These are phyloP conservation scores for Trichoderma aggressivum DNA, from an alignment of 2,329 filamentous ascomycete species.

Conservation along the genomic window DNA sequence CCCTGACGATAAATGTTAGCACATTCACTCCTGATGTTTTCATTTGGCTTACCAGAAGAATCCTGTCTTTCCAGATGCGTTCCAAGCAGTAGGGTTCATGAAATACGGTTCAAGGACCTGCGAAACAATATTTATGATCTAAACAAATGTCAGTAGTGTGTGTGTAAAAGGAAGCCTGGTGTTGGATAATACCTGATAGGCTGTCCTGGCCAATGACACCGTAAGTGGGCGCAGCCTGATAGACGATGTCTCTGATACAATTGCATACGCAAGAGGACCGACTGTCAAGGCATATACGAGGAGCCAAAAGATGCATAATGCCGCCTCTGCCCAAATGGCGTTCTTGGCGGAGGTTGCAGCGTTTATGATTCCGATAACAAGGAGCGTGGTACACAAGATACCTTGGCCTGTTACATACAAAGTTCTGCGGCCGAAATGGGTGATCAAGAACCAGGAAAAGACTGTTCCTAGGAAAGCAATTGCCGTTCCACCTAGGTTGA, in stretches of 20 bases:
- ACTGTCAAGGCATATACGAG: conserved; percentile 37
- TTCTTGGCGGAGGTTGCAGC: conserved; percentile 27
- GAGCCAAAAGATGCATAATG: conserved; percentile 34
- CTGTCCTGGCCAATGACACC: conserved; percentile 47
- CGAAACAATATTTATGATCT: neutral
- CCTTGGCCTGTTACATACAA: conserved; percentile 45
- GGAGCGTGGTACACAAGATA: conserved; percentile 36
- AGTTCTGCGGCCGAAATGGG: conserved; percentile 42
- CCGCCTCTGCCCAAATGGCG: conserved; percentile 34
- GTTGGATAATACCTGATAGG: conserved; percentile 41
- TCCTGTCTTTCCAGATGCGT: conserved; percentile 46
- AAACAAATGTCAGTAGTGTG: neutral
- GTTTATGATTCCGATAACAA: conserved; percentile 42
- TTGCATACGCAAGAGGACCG: conserved; percentile 37
- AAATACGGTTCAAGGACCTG: conserved; percentile 47
- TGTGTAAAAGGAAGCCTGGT: conserved; percentile 18
- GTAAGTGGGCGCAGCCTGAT: conserved; percentile 54
- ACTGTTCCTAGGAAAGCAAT: conserved; percentile 44
- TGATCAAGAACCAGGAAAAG: conserved; percentile 40
- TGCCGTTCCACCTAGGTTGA: conserved; percentile 38
- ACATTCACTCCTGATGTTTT: neutral
- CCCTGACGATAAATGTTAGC: conserved; percentile 25
- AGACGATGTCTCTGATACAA: conserved; percentile 43
- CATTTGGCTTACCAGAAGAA: conserved; percentile 36
- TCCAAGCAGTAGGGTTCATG: conserved; percentile 44